These are phyloP conservation scores for Chaetomium olivaceum DNA, from an alignment of 2,329 filamentous ascomycete species.

Conservation along the genomic window DNA sequence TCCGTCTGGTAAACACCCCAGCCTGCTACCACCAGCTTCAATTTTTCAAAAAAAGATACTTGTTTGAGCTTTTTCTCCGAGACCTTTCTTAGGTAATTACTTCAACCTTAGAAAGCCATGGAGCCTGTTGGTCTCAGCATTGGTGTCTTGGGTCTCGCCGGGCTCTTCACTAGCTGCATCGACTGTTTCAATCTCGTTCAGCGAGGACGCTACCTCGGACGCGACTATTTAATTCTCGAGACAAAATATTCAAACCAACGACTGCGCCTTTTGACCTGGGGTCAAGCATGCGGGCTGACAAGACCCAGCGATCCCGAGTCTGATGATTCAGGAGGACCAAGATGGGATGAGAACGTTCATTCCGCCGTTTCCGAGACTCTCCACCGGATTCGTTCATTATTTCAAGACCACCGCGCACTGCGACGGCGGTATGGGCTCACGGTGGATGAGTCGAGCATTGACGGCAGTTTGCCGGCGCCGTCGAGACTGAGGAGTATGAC, in stretches of 20 bases:
- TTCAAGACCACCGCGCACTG: not conserved
- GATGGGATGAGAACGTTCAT: not conserved
- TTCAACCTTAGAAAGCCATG: not conserved
- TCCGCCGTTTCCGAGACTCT: not conserved
- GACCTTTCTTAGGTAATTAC: too few relatives aligned
- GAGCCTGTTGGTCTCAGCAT: slow-evolving; percentile 1
- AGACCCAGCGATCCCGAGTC: not conserved
- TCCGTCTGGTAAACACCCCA: too few relatives aligned
- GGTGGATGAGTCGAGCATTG: too few relatives aligned
- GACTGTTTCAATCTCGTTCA: slow-evolving; percentile 11
- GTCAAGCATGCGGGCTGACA: not conserved
- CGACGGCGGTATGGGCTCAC: not conserved
- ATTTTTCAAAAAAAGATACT: too few relatives aligned
- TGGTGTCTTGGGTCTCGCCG: not conserved
- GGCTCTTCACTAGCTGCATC: slow-evolving; percentile 6
- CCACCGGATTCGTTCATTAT: not conserved
- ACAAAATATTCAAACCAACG: slow-evolving; percentile 7
- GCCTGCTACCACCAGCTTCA: too few relatives aligned
- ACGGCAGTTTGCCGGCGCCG: not conserved
- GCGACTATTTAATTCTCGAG: slow-evolving; percentile 6
- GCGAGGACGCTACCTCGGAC: not conserved
- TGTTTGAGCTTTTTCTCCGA: too few relatives aligned
- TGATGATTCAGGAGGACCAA: too few relatives aligned
- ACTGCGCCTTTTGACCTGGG: slow-evolving; percentile 1
- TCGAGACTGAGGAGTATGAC: too few relatives aligned